These are phyloP conservation scores for Jatropha podagrica DNA, from an alignment of 441 rosid genomes.

Conservation along the genomic window DNA sequence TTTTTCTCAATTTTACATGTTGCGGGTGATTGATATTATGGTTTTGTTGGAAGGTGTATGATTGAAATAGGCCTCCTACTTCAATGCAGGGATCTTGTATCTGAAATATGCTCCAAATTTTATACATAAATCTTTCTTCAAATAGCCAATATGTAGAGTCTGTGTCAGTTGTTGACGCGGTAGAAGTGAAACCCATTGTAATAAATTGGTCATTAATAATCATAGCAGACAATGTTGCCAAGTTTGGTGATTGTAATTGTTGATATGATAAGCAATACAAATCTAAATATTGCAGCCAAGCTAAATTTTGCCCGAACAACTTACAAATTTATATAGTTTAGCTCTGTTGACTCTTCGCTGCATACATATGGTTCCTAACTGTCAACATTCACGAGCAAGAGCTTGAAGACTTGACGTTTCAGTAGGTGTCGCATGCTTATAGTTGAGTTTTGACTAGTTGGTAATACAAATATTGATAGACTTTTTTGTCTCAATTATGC, in stretches of 20 bases:
- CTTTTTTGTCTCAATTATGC: background rate
- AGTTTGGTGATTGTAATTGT: background rate
- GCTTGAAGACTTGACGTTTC: too few species aligned
- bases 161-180: slow-evolving; percentile 22
- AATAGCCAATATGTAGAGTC: slow-evolving; percentile 28
- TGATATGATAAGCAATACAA: background rate
- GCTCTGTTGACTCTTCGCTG: background rate
- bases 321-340: background rate
- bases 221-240: slow-evolving; percentile 1
- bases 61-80: slow-evolving; percentile 20
- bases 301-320: background rate
- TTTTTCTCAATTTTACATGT: slow-evolving; percentile 16
- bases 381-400: background rate
- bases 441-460: slow-evolving; percentile 16
- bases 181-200: slow-evolving; percentile 23
- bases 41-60: slow-evolving; percentile 17
- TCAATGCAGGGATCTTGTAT: slow-evolving; percentile 27
- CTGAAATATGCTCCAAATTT: slow-evolving; percentile 26
- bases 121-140: slow-evolving; percentile 36
- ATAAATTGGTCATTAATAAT: slow-evolving; percentile 14
- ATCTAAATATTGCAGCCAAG: background rate
- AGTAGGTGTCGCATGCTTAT: slow-evolving; percentile 5
- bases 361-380: background rate
- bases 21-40: slow-evolving; percentile 30
- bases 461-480: background rate